Evolutionary conservation across 768 basidiomycete species (phyloP).

Genomic region (Leucogyrophana mollusca): DNA sequence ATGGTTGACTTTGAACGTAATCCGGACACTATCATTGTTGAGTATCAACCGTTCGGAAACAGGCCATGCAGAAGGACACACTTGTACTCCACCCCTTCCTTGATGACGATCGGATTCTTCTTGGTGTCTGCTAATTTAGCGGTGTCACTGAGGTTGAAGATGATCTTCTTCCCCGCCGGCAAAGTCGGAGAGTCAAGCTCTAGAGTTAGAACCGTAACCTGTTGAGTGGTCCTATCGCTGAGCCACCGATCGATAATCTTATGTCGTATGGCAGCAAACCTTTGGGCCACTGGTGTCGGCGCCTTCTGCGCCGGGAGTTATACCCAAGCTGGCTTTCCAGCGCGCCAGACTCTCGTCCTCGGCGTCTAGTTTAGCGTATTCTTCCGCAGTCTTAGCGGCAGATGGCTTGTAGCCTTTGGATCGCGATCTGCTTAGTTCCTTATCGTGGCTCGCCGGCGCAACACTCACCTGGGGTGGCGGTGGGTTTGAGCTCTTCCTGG

Average conservation of each 20-base stretch:
- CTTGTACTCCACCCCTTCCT: constrained; percentile 91
- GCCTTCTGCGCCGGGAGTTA: constrained; percentile 50
- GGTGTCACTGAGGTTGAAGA: constrained; percentile 60
- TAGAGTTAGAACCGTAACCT: constrained; percentile 75
- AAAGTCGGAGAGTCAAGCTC: constrained; percentile 80
- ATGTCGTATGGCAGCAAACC: constrained; percentile 40
- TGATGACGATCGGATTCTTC: constrained; percentile 78
- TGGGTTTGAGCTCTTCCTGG: constrained; percentile 67
- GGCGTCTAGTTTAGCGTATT: constrained; percentile 83
- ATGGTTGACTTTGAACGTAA: constrained; percentile 85
- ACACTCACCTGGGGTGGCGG: constrained; percentile 61
- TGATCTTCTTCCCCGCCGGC: constrained; percentile 56
- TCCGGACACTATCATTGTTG: constrained; percentile 56
- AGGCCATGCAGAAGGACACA: constrained; percentile 24
- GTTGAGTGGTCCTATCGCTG: constrained; percentile 6
- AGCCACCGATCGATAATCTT: constrained; percentile 8
- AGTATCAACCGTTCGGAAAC: constrained; percentile 7
- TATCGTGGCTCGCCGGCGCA: not conserved
- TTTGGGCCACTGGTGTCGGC: constrained; percentile 57
- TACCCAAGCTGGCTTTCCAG: constrained; percentile 95
- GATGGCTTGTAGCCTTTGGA: constrained; percentile 70
- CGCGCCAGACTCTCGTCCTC: constrained; percentile 90
- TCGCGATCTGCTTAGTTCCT: constrained; percentile 5
- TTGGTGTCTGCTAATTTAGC: constrained; percentile 51
- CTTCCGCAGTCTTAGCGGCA: constrained; percentile 70